phyloP scores from a whole-genome alignment of 2,329 filamentous ascomycete genomes.

The Emericellopsis atlantica region DNA sequence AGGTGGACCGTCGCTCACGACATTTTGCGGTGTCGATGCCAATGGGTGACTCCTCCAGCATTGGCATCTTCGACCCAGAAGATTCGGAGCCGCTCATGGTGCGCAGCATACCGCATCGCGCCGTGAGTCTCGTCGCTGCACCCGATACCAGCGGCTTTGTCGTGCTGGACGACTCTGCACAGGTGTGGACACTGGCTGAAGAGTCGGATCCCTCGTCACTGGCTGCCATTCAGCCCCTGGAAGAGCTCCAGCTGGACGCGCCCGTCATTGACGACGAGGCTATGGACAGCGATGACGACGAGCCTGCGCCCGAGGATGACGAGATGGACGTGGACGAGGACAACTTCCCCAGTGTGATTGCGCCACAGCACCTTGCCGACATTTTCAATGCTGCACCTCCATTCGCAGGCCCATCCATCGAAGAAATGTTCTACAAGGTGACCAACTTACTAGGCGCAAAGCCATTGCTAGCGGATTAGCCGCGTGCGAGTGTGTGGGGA shows the following conservation, averaged over 20 bases:
- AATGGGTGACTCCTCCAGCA: conserved; percentile 30
- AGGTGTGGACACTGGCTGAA: conserved; percentile 52
- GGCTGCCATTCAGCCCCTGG: conserved; percentile 40
- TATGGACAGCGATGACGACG: conserved; percentile 26
- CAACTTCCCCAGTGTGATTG: conserved; percentile 36
- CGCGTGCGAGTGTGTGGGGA: conserved; percentile 1
- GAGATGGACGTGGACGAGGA: conserved; percentile 29
- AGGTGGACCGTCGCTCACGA: conserved; percentile 54
- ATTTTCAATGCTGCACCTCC: conserved; percentile 59
- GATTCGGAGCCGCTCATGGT: conserved; percentile 46
- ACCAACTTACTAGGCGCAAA: conserved; percentile 46
- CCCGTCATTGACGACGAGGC: conserved; percentile 10
- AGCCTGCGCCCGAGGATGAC: conserved; percentile 23
- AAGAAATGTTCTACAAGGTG: conserved; percentile 66
- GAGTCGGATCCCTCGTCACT: conserved; percentile 41
- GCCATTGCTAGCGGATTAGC: conserved; percentile 19
- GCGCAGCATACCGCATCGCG: conserved; percentile 40
- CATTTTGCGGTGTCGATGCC: conserved; percentile 53
- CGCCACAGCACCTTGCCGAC: conserved; percentile 55
- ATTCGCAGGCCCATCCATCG: conserved; percentile 57
- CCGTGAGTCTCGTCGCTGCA: conserved; percentile 55
- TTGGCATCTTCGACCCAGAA: conserved; percentile 56
- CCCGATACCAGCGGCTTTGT: conserved; percentile 59
- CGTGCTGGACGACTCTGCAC: conserved; percentile 61
- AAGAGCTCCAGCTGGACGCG: conserved; percentile 35